These are phyloP conservation scores for Cardamine occulta DNA, from an alignment of 345 rosid genomes.

Conservation along the genomic window DNA sequence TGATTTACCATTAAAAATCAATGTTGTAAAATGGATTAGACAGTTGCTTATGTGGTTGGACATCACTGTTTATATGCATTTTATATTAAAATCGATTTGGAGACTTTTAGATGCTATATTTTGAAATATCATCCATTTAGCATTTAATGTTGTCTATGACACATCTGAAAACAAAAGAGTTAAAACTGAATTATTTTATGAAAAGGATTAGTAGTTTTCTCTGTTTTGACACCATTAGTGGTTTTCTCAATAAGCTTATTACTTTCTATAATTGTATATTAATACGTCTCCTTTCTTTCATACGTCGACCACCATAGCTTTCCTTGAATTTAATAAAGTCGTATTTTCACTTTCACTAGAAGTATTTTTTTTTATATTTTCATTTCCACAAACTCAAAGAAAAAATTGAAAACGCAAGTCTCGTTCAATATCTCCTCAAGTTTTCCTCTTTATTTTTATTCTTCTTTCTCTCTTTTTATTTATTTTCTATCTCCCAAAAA, in stretches of 20 bases:
- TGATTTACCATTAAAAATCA: too few relatives aligned
- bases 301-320: not conserved
- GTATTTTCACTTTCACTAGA: not conserved
- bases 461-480: not conserved
- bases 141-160: too few relatives aligned
- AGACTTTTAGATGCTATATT: too few relatives aligned
- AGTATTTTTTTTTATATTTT: not conserved
- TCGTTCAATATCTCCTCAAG: constrained; percentile 28
- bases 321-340: not conserved
- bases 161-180: too few relatives aligned
- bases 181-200: too few relatives aligned
- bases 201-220: not conserved
- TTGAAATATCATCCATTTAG: too few relatives aligned
- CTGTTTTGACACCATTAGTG: not conserved
- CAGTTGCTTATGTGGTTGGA: too few relatives aligned
- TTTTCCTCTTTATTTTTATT: not conserved
- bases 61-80: too few relatives aligned
- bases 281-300: not conserved
- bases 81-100: too few relatives aligned
- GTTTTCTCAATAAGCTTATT: not conserved
- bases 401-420: constrained; percentile 22
- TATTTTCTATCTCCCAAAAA: constrained; percentile 24
- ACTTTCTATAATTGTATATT: not conserved
- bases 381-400: not conserved
- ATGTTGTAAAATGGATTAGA: too few relatives aligned